phyloP scores from a whole-genome alignment of 139 green algal species.

The Tetradesmus lagerheimii region DNA sequence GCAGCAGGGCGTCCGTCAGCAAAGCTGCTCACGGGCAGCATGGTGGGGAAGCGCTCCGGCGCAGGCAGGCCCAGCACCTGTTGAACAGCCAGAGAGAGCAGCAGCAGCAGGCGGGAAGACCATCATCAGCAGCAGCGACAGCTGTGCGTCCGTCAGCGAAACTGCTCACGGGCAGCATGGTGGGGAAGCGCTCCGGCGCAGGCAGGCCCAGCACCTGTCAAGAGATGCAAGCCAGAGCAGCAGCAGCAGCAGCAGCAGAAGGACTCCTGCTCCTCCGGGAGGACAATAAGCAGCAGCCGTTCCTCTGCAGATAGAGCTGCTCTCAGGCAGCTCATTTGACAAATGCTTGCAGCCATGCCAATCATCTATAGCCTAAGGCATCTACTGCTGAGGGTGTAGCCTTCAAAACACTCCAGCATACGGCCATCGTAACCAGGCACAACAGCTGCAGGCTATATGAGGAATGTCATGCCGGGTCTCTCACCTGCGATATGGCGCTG shows the following conservation, averaged over 20 bases:
- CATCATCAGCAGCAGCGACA: background rate
- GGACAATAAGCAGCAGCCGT: background rate
- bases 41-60: slow-evolving; percentile 13
- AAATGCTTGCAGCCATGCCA: too few species aligned
- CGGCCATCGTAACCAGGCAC: too few species aligned
- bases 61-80: slow-evolving; percentile 66
- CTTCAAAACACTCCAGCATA: too few species aligned
- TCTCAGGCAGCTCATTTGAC: too few species aligned
- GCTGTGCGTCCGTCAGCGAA: background rate
- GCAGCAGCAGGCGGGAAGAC: slow-evolving; percentile 22
- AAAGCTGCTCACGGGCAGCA: slow-evolving; percentile 70
- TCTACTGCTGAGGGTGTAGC: too few species aligned
- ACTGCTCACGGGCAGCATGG: background rate
- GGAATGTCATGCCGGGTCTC: too few species aligned
- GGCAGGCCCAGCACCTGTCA: background rate
- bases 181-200: background rate
- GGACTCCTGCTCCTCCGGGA: background rate
- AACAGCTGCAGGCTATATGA: too few species aligned
- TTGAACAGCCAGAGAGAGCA: slow-evolving; percentile 11
- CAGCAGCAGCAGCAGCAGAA: slow-evolving; percentile 21
- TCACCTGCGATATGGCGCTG: slow-evolving; percentile 52
- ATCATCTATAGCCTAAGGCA: too few species aligned
- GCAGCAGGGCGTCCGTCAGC: slow-evolving; percentile 17
- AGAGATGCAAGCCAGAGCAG: background rate
- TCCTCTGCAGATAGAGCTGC: too few species aligned